Evolutionary conservation across 148 eudicot species (phyloP), one percentile per base, ranked within the genome.

Genomic region (Arbutus unedo): DNA sequence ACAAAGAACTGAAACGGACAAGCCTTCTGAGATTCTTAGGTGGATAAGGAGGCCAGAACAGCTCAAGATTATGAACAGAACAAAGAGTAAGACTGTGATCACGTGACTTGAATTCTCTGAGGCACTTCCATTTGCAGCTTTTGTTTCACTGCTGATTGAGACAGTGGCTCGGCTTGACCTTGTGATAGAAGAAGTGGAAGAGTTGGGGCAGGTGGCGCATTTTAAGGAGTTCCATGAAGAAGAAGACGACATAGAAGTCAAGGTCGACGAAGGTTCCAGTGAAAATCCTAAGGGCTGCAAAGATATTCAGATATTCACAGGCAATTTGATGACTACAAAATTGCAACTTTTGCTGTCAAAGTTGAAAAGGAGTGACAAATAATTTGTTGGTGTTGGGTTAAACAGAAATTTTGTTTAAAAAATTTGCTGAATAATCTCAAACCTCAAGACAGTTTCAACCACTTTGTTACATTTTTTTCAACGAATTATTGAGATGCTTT

Each of bases 111-210:
- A 72, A 18, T 81, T 81, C 54, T 72, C 83, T 0, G 78, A 81
- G 74, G 78, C 83, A 43, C 83, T 81, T 54, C 83, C 78, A 41
- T 81, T 81, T 72, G 77, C 83, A 23, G 70, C 78, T 41, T 81
- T 81, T 56, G 78, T 72, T 38, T 81, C 78, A 16, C 83, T 81
- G 51, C 83, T 81, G 23, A 55, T 81, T 43, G 83, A 81, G 59
- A 38, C 68, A 38, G 77, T 81, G 76, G 83, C 83, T 41, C 48
- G 55, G 54, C 83, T 81, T 49, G 83, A 54, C 49, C 77, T 48
- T 18, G 83, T 81, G 78, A 81, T 81, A 54, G 78, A 81, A 72
- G 83, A 71, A 71, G 78, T 72, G 74, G 78, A 81, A 50, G 83
- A 81, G 68, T 73, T 81, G 78, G 83, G 67, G n/a, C 55, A 81